Conservation (phyloP, 2,329 filamentous ascomycete genomes). For the Coniochaeta ligniaria region DNA sequence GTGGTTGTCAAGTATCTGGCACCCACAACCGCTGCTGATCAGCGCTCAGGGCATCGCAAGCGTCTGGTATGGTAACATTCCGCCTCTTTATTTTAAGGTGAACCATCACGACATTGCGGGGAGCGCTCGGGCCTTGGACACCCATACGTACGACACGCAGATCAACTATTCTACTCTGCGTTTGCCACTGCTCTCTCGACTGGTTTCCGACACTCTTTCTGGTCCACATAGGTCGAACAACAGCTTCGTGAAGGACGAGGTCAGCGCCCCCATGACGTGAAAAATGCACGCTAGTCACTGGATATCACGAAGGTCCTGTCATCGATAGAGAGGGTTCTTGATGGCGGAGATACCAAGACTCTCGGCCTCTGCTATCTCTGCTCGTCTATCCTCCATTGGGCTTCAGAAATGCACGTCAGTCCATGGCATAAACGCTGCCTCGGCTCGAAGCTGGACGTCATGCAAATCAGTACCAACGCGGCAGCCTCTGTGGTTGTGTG, state of each 20-base stretch:
- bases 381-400: neutral
- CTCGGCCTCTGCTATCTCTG: no score
- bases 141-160: neutral
- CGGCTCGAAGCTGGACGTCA: neutral
- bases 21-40: neutral
- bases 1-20: no score
- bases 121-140: neutral
- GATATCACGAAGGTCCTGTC: no score
- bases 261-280: neutral
- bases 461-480: neutral
- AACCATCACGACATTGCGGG: neutral
- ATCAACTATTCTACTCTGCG: neutral
- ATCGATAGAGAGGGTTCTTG: no score
- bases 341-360: no score
- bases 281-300: neutral
- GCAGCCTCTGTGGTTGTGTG: neutral
- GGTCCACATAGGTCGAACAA: neutral
- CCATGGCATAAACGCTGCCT: neutral
- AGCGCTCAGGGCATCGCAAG: neutral
- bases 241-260: neutral
- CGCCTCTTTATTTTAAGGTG: neutral
- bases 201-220: neutral
- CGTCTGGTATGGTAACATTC: neutral
- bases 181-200: neutral
- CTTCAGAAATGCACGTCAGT: neutral